Evolutionary conservation across 306 rosid species (phyloP), one percentile per base, ranked within the genome.

Genomic region (Astragalus glycyphyllos): DNA sequence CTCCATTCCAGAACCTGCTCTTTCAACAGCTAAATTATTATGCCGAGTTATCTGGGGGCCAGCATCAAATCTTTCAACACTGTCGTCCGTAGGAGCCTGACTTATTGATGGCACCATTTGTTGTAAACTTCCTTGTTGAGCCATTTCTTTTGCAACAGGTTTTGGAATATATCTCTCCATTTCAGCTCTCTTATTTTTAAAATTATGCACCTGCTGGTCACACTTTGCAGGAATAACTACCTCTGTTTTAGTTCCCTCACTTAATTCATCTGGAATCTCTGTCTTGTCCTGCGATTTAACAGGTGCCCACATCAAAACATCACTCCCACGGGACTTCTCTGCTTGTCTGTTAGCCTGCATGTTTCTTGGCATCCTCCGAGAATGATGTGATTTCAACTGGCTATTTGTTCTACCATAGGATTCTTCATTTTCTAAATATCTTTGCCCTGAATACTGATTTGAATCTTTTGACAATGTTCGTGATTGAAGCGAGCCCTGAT

Each of bases 71-170:
- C 72, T 76, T 38, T 48, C 83, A 57, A 65, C 67, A 59, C 34
- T 73, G 51, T 83, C 94, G 68, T 78, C 86, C 8, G 73, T 15
- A 34, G 78, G 62, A 65, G 74, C 72, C 71, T 79, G 94, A 84
- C 75, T 75, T 68, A 61, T 54, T 29, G 80, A 58, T 54, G 85
- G 81, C 67, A 60, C 82, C 71, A 57, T 63, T 42, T 69, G 90
- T 48, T 88, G 89, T 51, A 65, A 61, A 46, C 31, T 81, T 84
- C 92, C 99, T 81, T 91, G 97, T 66, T 91, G 92, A 49, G 95
- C 91, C 95, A 89, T 84, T 79, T 94, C 99, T 85, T 94, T 94
- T 46, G 97, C 98, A 55, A 83, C 97, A 70, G 99, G 99, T 68
- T 94, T 94, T 63, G 99, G 99, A 71, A 91, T 76, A 81, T 94